phyloP scores from a whole-genome alignment of 371 early-diverging fungal species.

The Mucor ambiguus region DNA sequence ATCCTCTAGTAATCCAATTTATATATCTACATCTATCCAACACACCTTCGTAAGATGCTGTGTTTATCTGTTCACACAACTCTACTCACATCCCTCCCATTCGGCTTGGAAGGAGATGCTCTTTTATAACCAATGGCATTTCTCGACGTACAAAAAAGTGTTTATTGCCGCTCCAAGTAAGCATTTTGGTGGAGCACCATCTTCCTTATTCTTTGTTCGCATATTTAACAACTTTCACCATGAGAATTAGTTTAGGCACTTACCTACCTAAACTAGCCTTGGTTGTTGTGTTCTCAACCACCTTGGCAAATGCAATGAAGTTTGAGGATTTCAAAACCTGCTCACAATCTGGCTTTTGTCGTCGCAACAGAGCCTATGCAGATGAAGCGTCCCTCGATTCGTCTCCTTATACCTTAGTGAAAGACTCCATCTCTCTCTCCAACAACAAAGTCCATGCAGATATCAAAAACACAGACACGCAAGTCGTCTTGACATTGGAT shows the following conservation, averaged over 20 bases:
- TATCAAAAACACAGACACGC: slow-evolving; percentile 58
- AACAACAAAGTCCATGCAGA: slow-evolving; percentile 59
- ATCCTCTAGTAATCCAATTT: background rate
- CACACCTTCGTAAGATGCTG: background rate
- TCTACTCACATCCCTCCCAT: background rate
- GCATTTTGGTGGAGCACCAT: background rate
- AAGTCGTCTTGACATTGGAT: slow-evolving; percentile 48
- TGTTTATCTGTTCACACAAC: background rate
- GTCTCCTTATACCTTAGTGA: slow-evolving; percentile 68
- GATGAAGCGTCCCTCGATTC: slow-evolving; percentile 43
- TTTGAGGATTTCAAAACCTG: slow-evolving; percentile 91
- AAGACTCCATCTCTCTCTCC: slow-evolving; percentile 50
- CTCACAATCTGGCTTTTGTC: slow-evolving; percentile 87
- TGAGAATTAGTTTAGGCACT: slow-evolving; percentile 16
- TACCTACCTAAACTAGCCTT: slow-evolving; percentile 17
- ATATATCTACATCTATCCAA: background rate
- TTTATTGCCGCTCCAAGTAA: background rate
- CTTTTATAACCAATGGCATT: background rate
- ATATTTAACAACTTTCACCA: background rate
- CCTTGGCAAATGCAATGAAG: slow-evolving; percentile 35
- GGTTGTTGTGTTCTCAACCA: slow-evolving; percentile 9
- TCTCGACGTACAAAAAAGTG: background rate
- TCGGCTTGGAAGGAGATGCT: background rate
- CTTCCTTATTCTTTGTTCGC: background rate
- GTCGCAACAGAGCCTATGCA: slow-evolving; percentile 87